Conservation (phyloP, 2,329 filamentous ascomycete species). For the Xylaria multiplex region DNA sequence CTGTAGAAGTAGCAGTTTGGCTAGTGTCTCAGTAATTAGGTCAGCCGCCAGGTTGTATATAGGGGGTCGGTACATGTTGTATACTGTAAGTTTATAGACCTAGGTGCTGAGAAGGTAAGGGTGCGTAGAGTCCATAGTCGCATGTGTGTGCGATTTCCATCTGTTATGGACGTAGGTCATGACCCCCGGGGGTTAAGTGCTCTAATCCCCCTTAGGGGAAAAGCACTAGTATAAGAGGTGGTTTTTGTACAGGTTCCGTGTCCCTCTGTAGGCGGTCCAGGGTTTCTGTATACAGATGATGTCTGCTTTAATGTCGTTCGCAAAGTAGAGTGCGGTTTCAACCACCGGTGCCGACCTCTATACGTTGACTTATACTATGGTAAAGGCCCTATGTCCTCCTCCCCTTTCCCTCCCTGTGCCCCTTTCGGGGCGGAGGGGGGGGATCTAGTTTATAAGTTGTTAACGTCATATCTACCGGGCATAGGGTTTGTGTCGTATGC, state of each 20-base stretch:
- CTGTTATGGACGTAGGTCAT: conserved; percentile 6
- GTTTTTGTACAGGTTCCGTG: no score
- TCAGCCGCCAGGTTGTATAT: neutral
- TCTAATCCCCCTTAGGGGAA: neutral
- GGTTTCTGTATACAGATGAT: neutral
- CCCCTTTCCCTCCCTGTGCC: no score
- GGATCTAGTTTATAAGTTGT: no score
- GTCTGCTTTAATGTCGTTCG: neutral
- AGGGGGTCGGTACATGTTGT: neutral
- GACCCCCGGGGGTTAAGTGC: neutral
- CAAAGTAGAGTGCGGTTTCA: neutral
- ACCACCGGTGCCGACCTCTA: no score
- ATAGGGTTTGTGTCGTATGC: no score
- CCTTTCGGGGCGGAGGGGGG: no score
- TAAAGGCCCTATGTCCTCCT: neutral
- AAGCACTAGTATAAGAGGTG: neutral
- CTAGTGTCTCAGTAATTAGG: neutral
- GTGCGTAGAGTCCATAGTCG: neutral
- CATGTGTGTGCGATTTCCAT: neutral
- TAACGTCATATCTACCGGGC: no score
- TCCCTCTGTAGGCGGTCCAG: neutral
- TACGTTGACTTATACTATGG: neutral
- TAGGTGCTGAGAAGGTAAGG: neutral
- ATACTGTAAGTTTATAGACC: neutral
- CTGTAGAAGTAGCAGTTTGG: neutral